These are phyloP conservation scores for Aspergillus coremiiformis DNA, from an alignment of 495 filamentous ascomycete species.

Conservation along the genomic window DNA sequence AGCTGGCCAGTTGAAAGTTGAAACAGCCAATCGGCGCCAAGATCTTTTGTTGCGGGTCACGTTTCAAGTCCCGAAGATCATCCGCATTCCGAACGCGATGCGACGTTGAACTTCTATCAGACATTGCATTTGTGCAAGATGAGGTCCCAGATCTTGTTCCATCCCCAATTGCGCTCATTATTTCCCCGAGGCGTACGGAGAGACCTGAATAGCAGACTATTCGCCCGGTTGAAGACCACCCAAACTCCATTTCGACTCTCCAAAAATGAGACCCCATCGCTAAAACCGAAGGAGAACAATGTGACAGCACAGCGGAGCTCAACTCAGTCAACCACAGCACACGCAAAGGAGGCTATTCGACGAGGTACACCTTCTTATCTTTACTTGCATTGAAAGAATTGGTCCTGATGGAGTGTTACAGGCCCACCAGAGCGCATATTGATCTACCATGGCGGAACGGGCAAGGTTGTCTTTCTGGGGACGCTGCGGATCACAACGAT, in stretches of 20 bases:
- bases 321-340: slow-evolving; percentile 9
- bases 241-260: slow-evolving; percentile 19
- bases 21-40: not conserved
- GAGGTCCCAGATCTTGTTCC: slow-evolving; percentile 27
- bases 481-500: slow-evolving; percentile 63
- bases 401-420: slow-evolving; percentile 18
- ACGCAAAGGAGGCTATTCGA: slow-evolving; percentile 23
- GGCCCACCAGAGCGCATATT: slow-evolving; percentile 51
- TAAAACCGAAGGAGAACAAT: slow-evolving; percentile 19
- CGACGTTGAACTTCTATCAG: not conserved
- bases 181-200: slow-evolving; percentile 22
- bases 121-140: slow-evolving; percentile 9
- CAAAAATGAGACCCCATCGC: slow-evolving; percentile 16
- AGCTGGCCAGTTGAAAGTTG: not conserved
- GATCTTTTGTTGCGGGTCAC: no score
- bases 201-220: slow-evolving; percentile 22
- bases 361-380: slow-evolving; percentile 20
- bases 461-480: slow-evolving; percentile 57
- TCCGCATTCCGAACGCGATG: not conserved
- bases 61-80: slow-evolving; percentile 1
- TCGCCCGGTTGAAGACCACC: slow-evolving; percentile 27
- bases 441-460: slow-evolving; percentile 66
- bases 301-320: slow-evolving; percentile 8
- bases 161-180: slow-evolving; percentile 27
- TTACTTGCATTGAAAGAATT: not conserved